A percentile compares a stretch with the other conserved stretches of the same genome.
These are phyloP conservation scores for Parietaria judaica DNA, from an alignment of 306 rosid species.

Conservation along the genomic window DNA sequence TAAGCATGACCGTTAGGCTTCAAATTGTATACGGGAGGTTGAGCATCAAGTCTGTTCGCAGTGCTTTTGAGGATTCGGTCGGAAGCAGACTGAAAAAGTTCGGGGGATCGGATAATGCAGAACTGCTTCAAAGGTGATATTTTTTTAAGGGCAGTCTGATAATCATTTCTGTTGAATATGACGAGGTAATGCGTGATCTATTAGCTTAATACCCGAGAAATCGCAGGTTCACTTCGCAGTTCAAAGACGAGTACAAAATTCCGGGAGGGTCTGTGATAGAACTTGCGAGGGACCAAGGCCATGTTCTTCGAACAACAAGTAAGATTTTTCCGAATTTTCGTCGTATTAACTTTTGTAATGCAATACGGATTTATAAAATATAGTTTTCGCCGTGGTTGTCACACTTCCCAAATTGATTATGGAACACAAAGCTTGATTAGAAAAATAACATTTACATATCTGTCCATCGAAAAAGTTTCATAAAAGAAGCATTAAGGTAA, in stretches of 20 bases:
- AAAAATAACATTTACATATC: too few relatives aligned
- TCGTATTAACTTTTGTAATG: background rate
- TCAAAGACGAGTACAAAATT: slow-evolving; percentile 80
- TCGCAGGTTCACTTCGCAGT: slow-evolving; percentile 90
- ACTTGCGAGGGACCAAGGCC: slow-evolving; percentile 62
- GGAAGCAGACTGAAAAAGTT: slow-evolving; percentile 67
- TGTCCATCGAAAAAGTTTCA: too few relatives aligned
- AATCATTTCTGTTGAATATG: background rate
- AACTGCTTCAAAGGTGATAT: slow-evolving; percentile 72
- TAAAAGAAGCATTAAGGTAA: too few relatives aligned
- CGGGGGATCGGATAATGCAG: slow-evolving; percentile 61
- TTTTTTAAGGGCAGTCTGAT: background rate
- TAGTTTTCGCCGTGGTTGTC: too few relatives aligned
- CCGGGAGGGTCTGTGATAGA: slow-evolving; percentile 77
- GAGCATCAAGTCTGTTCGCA: slow-evolving; percentile 80
- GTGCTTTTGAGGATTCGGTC: slow-evolving; percentile 81
- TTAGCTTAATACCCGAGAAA: slow-evolving; percentile 15
- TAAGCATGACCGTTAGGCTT: slow-evolving; percentile 70
- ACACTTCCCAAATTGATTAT: too few relatives aligned
- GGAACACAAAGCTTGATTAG: too few relatives aligned
- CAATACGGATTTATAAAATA: too few relatives aligned
- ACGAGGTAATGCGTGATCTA: background rate
- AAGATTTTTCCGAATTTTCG: slow-evolving; percentile 26
- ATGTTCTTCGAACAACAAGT: slow-evolving; percentile 77
- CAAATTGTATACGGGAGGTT: slow-evolving; percentile 72